Conservation (phyloP, 305 asterid species). For the Rubia tinctorum region DNA sequence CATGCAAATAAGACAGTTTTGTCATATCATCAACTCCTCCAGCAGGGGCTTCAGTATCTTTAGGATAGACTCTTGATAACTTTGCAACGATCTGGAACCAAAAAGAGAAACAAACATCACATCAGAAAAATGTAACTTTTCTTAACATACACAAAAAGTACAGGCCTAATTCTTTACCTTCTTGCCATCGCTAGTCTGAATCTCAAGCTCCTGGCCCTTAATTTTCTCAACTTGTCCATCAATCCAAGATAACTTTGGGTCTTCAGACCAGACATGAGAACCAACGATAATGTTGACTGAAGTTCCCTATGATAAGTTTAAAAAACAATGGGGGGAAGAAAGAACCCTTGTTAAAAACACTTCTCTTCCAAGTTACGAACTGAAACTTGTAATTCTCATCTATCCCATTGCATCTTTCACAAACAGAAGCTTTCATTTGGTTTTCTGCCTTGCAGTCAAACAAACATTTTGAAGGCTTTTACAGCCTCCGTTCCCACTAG, state of each 20-base stretch:
- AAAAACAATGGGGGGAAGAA: not conserved
- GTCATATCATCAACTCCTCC: slow-evolving; percentile 99
- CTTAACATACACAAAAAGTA: not conserved
- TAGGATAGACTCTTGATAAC: slow-evolving; percentile 80
- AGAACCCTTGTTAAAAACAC: not conserved
- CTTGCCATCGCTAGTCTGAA: slow-evolving; percentile 72
- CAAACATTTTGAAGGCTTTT: not conserved
- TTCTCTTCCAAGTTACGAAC: not conserved
- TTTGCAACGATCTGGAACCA: slow-evolving; percentile 59
- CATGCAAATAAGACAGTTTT: slow-evolving; percentile 92
- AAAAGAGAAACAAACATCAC: not conserved
- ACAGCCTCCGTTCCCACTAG: not conserved
- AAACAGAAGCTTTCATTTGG: not conserved
- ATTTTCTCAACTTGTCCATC: slow-evolving; percentile 86
- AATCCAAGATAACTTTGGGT: slow-evolving; percentile 68
- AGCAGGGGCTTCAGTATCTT: slow-evolving; percentile 93
- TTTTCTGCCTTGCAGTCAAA: not conserved
- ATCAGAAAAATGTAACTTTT: not conserved
- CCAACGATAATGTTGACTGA: slow-evolving; percentile 89
- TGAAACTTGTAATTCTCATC: not conserved
- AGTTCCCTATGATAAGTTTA: slow-evolving; percentile 57
- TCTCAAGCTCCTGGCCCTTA: slow-evolving; percentile 65
- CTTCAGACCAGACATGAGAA: slow-evolving; percentile 94
- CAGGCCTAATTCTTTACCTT: slow-evolving; percentile 41
- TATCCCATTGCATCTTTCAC: not conserved